Evolutionary conservation across 768 basidiomycete species (phyloP).

Genomic region (Harrya chromipes): DNA sequence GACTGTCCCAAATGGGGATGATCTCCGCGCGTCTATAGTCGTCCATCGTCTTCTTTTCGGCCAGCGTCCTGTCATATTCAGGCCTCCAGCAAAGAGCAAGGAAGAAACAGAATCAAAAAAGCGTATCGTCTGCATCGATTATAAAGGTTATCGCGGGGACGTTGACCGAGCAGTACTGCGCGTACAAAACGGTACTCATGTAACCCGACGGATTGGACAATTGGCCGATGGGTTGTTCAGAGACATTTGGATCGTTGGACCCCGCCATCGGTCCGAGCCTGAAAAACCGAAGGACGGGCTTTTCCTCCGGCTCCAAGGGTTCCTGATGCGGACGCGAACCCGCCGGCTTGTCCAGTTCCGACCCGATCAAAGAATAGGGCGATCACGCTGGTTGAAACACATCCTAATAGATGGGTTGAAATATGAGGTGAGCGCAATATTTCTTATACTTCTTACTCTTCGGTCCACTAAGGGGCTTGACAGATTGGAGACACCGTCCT

Average conservation of each 20-base stretch:
- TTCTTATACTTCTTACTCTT: neutral
- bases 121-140: slow-evolving; percentile 1
- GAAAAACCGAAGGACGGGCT: slow-evolving; percentile 12
- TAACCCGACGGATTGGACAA: slow-evolving; percentile 56
- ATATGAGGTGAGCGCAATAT: slow-evolving; percentile 38
- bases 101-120: neutral
- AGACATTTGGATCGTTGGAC: slow-evolving; percentile 57
- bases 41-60: slow-evolving; percentile 18
- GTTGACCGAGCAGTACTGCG: slow-evolving; percentile 58
- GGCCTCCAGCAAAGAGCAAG: slow-evolving; percentile 3
- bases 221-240: slow-evolving; percentile 51
- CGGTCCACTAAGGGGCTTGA: neutral
- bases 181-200: slow-evolving; percentile 54
- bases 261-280: slow-evolving; percentile 27
- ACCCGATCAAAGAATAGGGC: slow-evolving; percentile 33
- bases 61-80: slow-evolving; percentile 12
- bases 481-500: slow-evolving; percentile 66
- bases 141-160: slow-evolving; percentile 34
- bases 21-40: slow-evolving; percentile 18
- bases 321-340: slow-evolving; percentile 18
- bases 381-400: slow-evolving; percentile 36
- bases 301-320: slow-evolving; percentile 14
- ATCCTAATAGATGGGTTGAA: slow-evolving; percentile 41
- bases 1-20: slow-evolving; percentile 17
- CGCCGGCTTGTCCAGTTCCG: slow-evolving; percentile 19